phyloP scores from a whole-genome alignment of 2,329 filamentous ascomycete species.

The Calonectria honghensis region DNA sequence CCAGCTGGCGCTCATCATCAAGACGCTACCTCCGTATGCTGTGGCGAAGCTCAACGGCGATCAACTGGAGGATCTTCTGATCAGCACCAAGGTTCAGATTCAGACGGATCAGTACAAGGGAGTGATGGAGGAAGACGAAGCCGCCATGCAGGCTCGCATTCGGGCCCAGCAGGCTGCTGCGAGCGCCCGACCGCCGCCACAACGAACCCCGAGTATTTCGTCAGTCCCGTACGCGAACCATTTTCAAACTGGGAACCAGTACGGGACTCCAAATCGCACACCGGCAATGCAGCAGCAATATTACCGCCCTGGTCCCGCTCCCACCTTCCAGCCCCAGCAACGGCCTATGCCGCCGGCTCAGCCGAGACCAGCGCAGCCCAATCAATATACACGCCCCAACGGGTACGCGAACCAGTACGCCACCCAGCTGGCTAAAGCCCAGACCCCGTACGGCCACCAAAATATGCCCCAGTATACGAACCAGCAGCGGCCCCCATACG shows the following conservation, averaged over 20 bases:
- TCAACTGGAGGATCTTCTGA: slow-evolving; percentile 86
- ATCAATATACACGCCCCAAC: slow-evolving; percentile 71
- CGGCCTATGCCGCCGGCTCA: slow-evolving; percentile 59
- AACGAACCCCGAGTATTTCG: slow-evolving; percentile 62
- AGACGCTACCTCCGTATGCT: slow-evolving; percentile 86
- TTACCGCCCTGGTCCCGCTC: slow-evolving; percentile 62
- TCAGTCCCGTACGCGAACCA: slow-evolving; percentile 65
- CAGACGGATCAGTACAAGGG: slow-evolving; percentile 84
- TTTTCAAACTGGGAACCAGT: slow-evolving; percentile 66
- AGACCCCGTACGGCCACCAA: slow-evolving; percentile 71
- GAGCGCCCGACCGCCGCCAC: slow-evolving; percentile 60
- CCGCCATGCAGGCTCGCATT: slow-evolving; percentile 71
- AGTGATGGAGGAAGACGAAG: slow-evolving; percentile 89
- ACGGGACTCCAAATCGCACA: slow-evolving; percentile 67
- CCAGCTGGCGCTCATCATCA: slow-evolving; percentile 83
- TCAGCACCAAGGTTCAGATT: slow-evolving; percentile 86
- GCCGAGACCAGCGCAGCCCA: slow-evolving; percentile 64
- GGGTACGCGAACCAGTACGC: slow-evolving; percentile 68
- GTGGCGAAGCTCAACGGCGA: slow-evolving; percentile 91
- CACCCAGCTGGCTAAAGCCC: slow-evolving; percentile 71
- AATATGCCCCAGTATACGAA: slow-evolving; percentile 69
- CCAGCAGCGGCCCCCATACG: slow-evolving; percentile 67
- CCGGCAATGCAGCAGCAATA: slow-evolving; percentile 67
- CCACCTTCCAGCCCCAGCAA: slow-evolving; percentile 67
- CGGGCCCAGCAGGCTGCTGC: slow-evolving; percentile 62